phyloP scores from a whole-genome alignment of 495 filamentous ascomycete species.

The Letharia lupina region DNA sequence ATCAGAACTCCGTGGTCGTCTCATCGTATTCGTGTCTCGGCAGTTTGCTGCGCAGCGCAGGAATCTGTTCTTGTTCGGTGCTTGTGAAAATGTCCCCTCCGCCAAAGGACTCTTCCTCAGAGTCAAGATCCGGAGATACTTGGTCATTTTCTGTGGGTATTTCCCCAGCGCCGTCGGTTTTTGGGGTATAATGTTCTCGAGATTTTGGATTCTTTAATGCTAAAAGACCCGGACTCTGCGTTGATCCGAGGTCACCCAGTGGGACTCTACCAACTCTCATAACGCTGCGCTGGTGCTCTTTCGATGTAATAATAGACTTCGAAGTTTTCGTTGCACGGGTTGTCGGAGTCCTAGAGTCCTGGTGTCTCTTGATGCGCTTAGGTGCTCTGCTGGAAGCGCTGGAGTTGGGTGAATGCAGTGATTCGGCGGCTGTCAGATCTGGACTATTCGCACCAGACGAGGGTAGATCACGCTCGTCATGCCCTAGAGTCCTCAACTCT shows the following conservation, averaged over 20 bases:
- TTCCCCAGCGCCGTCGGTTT: not conserved
- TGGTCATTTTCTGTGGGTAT: not conserved
- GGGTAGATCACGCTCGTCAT: not conserved
- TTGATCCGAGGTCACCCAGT: conserved; percentile 6
- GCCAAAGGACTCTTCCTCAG: conserved; percentile 19
- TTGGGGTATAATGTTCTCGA: not conserved
- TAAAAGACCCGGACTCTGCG: not conserved
- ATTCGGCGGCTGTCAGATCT: not conserved
- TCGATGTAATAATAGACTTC: not conserved
- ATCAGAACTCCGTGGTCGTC: conserved; percentile 14
- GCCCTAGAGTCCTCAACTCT: not conserved
- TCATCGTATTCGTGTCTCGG: not conserved
- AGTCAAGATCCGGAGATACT: not conserved
- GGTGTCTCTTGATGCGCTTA: conserved; percentile 15
- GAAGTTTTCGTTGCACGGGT: not conserved
- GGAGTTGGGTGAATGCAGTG: not conserved
- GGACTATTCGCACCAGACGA: not conserved
- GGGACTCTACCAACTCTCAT: conserved; percentile 3
- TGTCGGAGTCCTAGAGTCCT: not conserved
- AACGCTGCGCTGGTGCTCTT: not conserved
- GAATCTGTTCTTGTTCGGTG: conserved; percentile 17
- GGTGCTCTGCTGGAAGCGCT: conserved; percentile 9
- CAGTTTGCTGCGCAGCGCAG: not conserved
- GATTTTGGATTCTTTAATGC: not conserved
- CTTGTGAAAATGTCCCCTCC: conserved; percentile 23